Evolutionary conservation across 805 yeast genomes (phyloP).

Genomic region (Huiozyma naganishii): DNA sequence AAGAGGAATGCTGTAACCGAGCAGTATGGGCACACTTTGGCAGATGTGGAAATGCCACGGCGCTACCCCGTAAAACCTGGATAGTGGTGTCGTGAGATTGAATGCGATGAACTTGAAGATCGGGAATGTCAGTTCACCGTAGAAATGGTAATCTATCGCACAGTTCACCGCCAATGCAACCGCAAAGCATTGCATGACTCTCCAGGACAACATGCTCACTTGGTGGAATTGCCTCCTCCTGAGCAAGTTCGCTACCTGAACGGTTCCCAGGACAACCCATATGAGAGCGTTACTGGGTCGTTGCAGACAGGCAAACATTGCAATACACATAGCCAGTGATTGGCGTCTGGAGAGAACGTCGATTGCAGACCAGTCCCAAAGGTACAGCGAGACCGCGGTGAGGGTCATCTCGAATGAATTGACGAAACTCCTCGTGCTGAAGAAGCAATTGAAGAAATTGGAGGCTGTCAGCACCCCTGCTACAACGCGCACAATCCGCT

Average conservation of each 20-base stretch:
- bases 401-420: constrained; percentile 70
- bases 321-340: constrained; percentile 37
- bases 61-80: constrained; percentile 75
- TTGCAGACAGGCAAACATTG: constrained; percentile 53
- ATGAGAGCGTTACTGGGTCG: constrained; percentile 77
- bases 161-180: constrained; percentile 30
- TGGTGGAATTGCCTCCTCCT: constrained; percentile 4
- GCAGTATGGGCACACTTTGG: constrained; percentile 73
- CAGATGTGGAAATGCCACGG: constrained; percentile 76
- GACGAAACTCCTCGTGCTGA: constrained; percentile 73
- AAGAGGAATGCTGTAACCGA: constrained; percentile 58
- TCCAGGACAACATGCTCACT: constrained; percentile 12
- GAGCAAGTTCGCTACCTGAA: constrained; percentile 14
- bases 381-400: constrained; percentile 53
- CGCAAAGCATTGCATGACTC: constrained; percentile 11
- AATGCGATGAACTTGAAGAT: constrained; percentile 60
- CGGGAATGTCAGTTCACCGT: constrained; percentile 49
- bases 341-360: constrained; percentile 11
- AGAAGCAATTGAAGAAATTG: constrained; percentile 63
- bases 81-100: constrained; percentile 61
- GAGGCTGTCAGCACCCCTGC: constrained; percentile 15
- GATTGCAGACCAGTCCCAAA: constrained; percentile 55
- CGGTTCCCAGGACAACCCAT: constrained; percentile 57
- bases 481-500: constrained; percentile 7
- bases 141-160: constrained; percentile 49